Conservation (phyloP, 2,329 filamentous ascomycete species). For the Sclerotinia glacialis region DNA sequence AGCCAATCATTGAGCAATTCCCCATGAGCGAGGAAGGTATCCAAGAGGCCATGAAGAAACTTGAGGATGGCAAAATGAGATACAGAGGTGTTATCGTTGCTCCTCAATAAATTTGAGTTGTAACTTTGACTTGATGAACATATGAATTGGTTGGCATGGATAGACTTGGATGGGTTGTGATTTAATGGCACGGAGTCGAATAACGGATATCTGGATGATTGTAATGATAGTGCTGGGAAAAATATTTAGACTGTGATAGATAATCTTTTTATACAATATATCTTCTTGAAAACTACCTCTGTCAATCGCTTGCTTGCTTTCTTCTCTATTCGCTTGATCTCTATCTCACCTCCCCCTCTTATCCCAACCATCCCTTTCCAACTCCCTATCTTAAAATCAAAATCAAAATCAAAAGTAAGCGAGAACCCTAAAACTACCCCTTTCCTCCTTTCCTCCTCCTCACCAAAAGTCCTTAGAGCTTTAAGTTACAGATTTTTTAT, state of each 20-base stretch:
- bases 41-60: conserved; percentile 54
- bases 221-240: conserved; percentile 12
- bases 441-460: no score
- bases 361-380: no score
- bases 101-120: conserved; percentile 25
- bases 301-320: background rate
- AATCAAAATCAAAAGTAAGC: no score
- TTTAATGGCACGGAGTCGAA: conserved; percentile 1
- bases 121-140: background rate
- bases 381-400: no score
- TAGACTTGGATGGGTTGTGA: background rate
- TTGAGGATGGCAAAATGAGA: conserved; percentile 54
- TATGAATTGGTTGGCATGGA: background rate
- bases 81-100: conserved; percentile 46
- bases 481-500: no score
- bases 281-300: no score
- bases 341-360: background rate
- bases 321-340: background rate
- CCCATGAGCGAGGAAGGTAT: conserved; percentile 51
- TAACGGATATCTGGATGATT: background rate
- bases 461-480: no score
- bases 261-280: background rate
- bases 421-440: no score
- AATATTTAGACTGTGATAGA: conserved; percentile 3
- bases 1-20: conserved; percentile 56